Conservation (phyloP, 1,284 basidiomycete genomes). For the Heterobasidion parviporum region DNA sequence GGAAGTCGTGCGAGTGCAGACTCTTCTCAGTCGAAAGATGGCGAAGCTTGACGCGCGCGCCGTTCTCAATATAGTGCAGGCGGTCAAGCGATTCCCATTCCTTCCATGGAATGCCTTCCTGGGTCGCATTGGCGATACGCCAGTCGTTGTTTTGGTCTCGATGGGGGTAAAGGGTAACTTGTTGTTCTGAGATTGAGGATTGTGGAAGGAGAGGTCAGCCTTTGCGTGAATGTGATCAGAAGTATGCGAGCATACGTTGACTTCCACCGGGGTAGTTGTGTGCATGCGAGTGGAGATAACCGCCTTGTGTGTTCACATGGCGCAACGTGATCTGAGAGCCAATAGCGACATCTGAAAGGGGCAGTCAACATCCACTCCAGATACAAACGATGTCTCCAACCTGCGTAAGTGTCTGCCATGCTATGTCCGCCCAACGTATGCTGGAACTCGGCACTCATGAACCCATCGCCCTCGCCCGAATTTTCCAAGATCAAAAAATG, state of each 20-base stretch:
- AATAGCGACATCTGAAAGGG: conserved; percentile 65
- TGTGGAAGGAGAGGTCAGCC: neutral
- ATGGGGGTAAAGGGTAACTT: conserved; percentile 97
- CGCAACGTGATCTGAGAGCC: conserved; percentile 82
- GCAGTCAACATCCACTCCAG: neutral
- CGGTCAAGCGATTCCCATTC: conserved; percentile 47
- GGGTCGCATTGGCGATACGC: conserved; percentile 70
- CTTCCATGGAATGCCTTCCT: conserved; percentile 37
- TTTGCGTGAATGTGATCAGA: conserved; percentile 7
- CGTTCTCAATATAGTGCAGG: conserved; percentile 58
- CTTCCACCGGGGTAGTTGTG: conserved; percentile 86
- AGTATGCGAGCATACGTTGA: conserved; percentile 46
- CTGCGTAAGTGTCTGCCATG: conserved; percentile 90
- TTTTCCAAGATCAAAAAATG: conserved; percentile 87
- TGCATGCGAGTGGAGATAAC: conserved; percentile 93
- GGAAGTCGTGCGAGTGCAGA: conserved; percentile 90
- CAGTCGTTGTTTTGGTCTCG: conserved; percentile 89
- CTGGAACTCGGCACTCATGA: conserved; percentile 99
- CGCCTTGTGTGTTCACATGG: conserved; percentile 95
- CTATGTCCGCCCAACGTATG: conserved; percentile 88
- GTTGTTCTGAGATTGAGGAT: conserved; percentile 64
- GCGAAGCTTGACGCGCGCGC: conserved; percentile 74
- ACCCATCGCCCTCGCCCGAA: conserved; percentile 95
- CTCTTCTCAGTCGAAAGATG: conserved; percentile 81
- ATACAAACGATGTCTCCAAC: conserved; percentile 30